Evolutionary conservation across 75 land plant species (phyloP), one percentile per base, ranked within the genome.

Genomic region (Cryptomeria japonica): DNA sequence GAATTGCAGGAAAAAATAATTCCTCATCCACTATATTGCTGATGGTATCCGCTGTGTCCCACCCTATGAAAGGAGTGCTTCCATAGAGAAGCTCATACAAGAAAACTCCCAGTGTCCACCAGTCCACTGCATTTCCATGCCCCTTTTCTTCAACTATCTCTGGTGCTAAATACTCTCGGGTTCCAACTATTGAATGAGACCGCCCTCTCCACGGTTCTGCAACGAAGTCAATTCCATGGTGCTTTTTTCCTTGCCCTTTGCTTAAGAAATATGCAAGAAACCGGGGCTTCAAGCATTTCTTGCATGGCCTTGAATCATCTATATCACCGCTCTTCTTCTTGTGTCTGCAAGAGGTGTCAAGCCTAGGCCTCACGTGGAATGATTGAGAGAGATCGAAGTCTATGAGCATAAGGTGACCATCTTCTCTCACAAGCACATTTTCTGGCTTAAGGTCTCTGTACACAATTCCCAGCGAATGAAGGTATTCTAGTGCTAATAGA

Each of bases 101-200:
- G 80, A 96, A 95, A 28, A 96, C 90, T 79, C 97, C 97, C 56
- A 96, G 90, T 0, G 97, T 95, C 97, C 97, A 96, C 97, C 97
- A 96, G 87, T 96, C 97, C 6, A 96, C 95, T 11, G 90, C 95
- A 88, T 86, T 92, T 58, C 96, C 96, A 88, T 96, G 96, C 19
- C 97, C 96, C 58, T 58, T 75, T 14, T 94, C 91, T 75, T 53
- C 38, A 14, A 96, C 87, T 16, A 96, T 85, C 93, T 96, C 97
- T 28, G 97, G 97, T 64, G 97, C 95, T 61, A 96, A 80, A 86
- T 96, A 96, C 92, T 96, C 97, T 86, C 95, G 94, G 3, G 97
- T 96, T 53, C 97, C 97, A 0, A 96, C 97, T 61, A 96, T 94
- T 10, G 94, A 91, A 86, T 41, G 87, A 5, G 96, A 96, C 49